Evolutionary conservation across 2,329 filamentous ascomycete genomes (phyloP).

Genomic region (Fusarium torreyae): DNA sequence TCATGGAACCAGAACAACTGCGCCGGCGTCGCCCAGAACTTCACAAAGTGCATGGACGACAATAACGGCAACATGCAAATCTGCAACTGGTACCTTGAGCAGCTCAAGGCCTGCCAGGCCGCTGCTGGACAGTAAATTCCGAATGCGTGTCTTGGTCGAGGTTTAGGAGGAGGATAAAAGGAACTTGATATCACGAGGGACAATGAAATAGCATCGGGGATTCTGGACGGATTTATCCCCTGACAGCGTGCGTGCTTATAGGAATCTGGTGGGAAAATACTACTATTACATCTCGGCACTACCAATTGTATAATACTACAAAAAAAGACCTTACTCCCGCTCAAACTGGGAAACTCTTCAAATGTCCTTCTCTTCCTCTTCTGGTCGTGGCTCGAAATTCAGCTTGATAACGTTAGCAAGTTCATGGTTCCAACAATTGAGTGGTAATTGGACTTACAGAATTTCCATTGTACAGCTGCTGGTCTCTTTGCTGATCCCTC

Average conservation of each 20-base stretch:
- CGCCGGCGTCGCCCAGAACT: constrained; percentile 83
- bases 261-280: constrained; percentile 36
- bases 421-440: neutral
- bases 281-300: constrained; percentile 47
- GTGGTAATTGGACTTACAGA: constrained; percentile 70
- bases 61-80: constrained; percentile 94
- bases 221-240: constrained; percentile 28
- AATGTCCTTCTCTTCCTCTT: constrained; percentile 66
- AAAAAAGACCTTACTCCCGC: constrained; percentile 48
- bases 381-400: constrained; percentile 77
- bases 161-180: constrained; percentile 15
- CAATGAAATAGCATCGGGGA: constrained; percentile 36
- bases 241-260: constrained; percentile 45
- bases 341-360: constrained; percentile 40
- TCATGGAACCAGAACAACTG: constrained; percentile 76
- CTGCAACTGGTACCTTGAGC: constrained; percentile 98
- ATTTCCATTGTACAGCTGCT: constrained; percentile 93
- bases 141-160: constrained; percentile 18
- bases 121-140: constrained; percentile 77
- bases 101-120: constrained; percentile 91
- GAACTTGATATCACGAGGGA: constrained; percentile 14
- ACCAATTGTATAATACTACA: constrained; percentile 51
- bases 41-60: constrained; percentile 97
- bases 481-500: constrained; percentile 68
- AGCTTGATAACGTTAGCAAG: constrained; percentile 63